These are phyloP conservation scores for Marasmius fiardii DNA, from an alignment of 1,284 basidiomycete species.

Conservation along the genomic window DNA sequence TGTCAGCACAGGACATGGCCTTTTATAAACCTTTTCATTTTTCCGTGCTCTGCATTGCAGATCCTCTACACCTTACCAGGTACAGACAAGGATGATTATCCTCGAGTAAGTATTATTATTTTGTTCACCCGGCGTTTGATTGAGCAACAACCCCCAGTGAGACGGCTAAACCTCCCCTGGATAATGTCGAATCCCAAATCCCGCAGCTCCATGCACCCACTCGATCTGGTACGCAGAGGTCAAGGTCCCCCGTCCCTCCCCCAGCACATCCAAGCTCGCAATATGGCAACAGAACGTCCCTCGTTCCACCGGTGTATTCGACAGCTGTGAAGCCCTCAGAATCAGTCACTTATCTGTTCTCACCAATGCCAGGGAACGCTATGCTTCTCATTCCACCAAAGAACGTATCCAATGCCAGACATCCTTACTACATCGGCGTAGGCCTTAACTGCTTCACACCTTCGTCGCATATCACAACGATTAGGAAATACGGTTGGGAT, in stretches of 20 bases:
- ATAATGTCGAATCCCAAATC: not conserved
- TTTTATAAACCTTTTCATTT: not conserved
- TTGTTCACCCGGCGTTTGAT: not conserved
- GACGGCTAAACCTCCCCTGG: conserved; percentile 9
- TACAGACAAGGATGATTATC: conserved; percentile 8
- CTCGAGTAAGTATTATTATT: conserved; percentile 2
- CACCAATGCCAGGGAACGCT: conserved; percentile 29
- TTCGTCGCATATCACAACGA: conserved; percentile 35
- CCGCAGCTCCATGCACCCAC: not conserved
- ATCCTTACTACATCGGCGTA: conserved; percentile 36
- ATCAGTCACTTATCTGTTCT: conserved; percentile 33
- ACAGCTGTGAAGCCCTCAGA: conserved; percentile 28
- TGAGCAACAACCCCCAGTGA: conserved; percentile 3
- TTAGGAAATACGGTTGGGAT: conserved; percentile 28
- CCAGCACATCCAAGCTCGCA: conserved; percentile 21
- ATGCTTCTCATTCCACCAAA: conserved; percentile 14
- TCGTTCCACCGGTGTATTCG: conserved; percentile 28
- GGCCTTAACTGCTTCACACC: conserved; percentile 40
- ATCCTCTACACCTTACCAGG: not conserved
- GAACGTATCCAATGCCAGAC: conserved; percentile 19
- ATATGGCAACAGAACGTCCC: conserved; percentile 18
- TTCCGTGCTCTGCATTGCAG: not conserved
- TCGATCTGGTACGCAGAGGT: not conserved
- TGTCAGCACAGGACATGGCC: not conserved
- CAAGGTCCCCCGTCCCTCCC: conserved; percentile 15